Base-by-base conservation (phyloP, 305 asterid species). In the Withania somnifera region DNA sequence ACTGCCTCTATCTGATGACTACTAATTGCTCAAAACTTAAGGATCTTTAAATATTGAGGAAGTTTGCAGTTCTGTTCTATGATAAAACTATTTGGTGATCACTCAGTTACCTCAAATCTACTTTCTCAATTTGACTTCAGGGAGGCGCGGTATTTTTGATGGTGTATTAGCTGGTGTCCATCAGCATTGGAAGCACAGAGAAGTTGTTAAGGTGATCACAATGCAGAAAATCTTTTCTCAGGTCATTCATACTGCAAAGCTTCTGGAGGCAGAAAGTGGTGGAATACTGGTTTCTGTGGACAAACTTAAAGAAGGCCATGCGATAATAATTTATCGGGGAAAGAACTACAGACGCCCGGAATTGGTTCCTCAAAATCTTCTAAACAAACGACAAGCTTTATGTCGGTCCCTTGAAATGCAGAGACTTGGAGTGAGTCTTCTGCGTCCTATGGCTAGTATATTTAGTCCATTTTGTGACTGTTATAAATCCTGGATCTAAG, bases 111-210 rank as follows among this genome's bases (percentile, higher is more conserved):
- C 80, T 75, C 45, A 75, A 50, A 75, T 50, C 30, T 75, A 75
- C 67, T 57, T 75, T 30, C 42, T 63, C 81, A 26, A 42, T 78
- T 54, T 84, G 83, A 71, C 56, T 91, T 87, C 91, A 95, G 99
- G 99, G 83, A 93, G 98, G 86, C 98, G 98, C n/a, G 98, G 99
- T 73, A 87, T 96, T 63, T 96, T 90, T 86, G 89, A 86, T 86
- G 99, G 99, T 84, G 95, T 94, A 30, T 90, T 96, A 30, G 97
- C 95, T 88, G 95, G 97, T 84, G 87, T 96, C 83, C 93, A 90
- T 89, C 99, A 96, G 89, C 98, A 94, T 81, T 94, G 99, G 99
- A 96, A 96, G 86, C 97, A 92, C 90, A 91, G 91, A 86, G 99
- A 96, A 88, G 84, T 94, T 15, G 98, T 89, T 71, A 96, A 94